These are phyloP conservation scores for Prunus mume DNA, from an alignment of 306 rosid species.

Conservation along the genomic window DNA sequence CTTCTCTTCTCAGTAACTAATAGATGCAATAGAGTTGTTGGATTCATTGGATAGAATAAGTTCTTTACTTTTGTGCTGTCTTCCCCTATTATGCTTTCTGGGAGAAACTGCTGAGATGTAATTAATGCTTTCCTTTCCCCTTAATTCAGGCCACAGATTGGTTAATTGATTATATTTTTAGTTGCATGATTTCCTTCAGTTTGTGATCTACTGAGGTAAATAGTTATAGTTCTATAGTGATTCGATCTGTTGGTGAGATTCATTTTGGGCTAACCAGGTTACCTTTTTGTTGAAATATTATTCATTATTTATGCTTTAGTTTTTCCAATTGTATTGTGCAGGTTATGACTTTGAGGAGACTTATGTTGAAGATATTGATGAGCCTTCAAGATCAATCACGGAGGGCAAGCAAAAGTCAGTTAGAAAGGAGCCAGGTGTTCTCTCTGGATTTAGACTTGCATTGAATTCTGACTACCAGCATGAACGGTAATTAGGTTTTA, in stretches of 20 bases:
- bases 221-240: background rate
- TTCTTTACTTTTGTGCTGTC: background rate
- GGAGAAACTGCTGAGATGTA: background rate
- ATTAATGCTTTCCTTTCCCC: background rate
- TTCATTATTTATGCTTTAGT: background rate
- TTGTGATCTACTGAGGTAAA: background rate
- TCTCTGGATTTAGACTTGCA: constrained; percentile 77
- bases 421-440: constrained; percentile 46
- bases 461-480: constrained; percentile 72
- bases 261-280: background rate
- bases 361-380: constrained; percentile 73
- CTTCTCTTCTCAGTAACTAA: background rate
- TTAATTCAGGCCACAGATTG: background rate
- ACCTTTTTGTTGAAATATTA: background rate
- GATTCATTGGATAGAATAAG: constrained; percentile 10
- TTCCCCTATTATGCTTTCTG: background rate
- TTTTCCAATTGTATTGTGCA: constrained; percentile 31
- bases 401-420: constrained; percentile 51
- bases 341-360: constrained; percentile 75
- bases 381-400: constrained; percentile 53
- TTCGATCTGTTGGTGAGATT: background rate
- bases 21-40: constrained; percentile 13
- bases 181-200: background rate
- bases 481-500: constrained; percentile 55
- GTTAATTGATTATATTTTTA: background rate